Percentiles rank a stretch among this genome's conserved stretches.
Conservation (phyloP, 2,329 filamentous ascomycete genomes). For the Rutstroemia sp. region DNA sequence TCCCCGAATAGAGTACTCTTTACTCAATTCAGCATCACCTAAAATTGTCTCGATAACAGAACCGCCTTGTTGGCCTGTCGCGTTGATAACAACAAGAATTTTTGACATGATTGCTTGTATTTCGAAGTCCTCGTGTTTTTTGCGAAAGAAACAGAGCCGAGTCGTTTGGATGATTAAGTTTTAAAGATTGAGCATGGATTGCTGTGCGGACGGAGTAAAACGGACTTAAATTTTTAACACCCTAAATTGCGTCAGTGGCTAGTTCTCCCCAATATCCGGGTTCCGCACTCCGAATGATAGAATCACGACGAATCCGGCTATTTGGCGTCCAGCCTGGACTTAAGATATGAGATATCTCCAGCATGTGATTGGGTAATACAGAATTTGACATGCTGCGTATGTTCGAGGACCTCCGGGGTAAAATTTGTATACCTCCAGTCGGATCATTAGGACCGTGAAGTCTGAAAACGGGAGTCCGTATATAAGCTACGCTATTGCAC, state of each 20-base stretch:
- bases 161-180: neutral
- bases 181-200: neutral
- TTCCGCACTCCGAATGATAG: neutral
- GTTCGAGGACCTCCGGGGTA: no score
- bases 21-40: slow-evolving; percentile 32
- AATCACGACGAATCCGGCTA: no score
- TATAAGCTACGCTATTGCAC: no score
- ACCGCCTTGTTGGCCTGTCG: slow-evolving; percentile 28
- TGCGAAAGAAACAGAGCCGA: no score
- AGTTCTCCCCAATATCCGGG: neutral
- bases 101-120: neutral
- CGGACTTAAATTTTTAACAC: neutral
- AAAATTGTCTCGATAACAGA: slow-evolving; percentile 38
- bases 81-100: slow-evolving; percentile 35
- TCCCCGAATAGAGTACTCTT: slow-evolving; percentile 38
- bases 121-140: neutral
- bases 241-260: neutral
- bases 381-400: no score
- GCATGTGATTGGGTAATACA: no score
- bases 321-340: no score
- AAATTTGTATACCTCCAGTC: no score
- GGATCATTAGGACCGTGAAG: no score
- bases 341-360: no score
- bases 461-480: no score
- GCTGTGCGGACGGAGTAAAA: neutral